These are phyloP conservation scores for Leccinellum luteum DNA, from an alignment of 768 basidiomycete genomes.

Conservation along the genomic window DNA sequence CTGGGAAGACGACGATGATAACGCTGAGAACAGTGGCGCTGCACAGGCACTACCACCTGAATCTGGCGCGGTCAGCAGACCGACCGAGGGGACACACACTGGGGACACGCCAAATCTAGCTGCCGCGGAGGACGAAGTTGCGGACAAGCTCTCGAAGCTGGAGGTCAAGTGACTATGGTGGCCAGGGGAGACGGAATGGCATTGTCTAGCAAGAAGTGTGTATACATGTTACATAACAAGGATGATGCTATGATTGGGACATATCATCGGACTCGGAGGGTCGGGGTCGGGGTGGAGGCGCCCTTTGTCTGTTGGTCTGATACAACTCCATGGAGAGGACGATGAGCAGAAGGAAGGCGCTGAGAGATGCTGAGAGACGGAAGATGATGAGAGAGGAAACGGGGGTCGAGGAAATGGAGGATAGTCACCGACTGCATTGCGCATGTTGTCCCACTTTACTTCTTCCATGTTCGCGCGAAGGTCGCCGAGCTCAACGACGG, in stretches of 20 bases:
- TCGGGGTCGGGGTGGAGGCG: background rate
- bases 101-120: constrained; percentile 24
- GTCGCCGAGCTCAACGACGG: constrained; percentile 71
- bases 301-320: constrained; percentile 35
- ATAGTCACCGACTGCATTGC: constrained; percentile 70
- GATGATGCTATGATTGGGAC: constrained; percentile 14
- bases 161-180: constrained; percentile 43
- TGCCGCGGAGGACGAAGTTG: constrained; percentile 35
- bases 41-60: background rate
- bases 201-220: background rate
- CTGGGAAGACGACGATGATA: constrained; percentile 75
- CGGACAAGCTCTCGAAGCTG: constrained; percentile 55
- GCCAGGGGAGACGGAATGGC: too few relatives aligned
- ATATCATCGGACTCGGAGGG: constrained; percentile 5
- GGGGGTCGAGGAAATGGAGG: background rate
- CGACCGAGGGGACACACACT: constrained; percentile 20
- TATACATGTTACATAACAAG: constrained; percentile 10
- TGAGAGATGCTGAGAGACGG: constrained; percentile 49
- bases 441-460: constrained; percentile 87
- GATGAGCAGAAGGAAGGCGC: constrained; percentile 65
- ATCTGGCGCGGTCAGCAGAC: constrained; percentile 8
- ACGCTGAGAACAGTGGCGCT: constrained; percentile 27
- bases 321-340: constrained; percentile 69
- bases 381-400: constrained; percentile 3
- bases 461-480: constrained; percentile 80